Percentiles rank a stretch among this genome's conserved stretches.
These are phyloP conservation scores for Venturia pyrina DNA, from an alignment of 2,329 filamentous ascomycete species.

Conservation along the genomic window DNA sequence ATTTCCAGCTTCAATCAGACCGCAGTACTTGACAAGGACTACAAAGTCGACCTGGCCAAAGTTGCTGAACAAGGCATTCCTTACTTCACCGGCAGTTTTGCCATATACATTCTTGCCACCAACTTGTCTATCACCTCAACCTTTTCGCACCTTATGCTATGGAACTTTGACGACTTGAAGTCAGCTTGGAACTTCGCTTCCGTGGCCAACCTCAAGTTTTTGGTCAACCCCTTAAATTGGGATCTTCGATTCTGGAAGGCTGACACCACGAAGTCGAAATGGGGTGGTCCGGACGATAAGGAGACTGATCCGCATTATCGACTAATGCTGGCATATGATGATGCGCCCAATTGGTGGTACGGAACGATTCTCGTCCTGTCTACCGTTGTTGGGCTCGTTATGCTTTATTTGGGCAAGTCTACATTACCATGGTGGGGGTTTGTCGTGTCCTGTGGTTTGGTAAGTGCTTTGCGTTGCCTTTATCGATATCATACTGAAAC, in stretches of 20 bases:
- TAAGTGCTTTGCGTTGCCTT: neutral
- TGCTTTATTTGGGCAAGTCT: constrained; percentile 19
- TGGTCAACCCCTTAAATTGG: constrained; percentile 10
- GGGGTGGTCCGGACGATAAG: constrained; percentile 14
- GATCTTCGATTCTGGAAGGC: constrained; percentile 20
- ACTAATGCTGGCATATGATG: constrained; percentile 22
- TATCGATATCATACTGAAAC: neutral
- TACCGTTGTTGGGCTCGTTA: constrained; percentile 18
- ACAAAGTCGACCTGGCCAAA: constrained; percentile 6
- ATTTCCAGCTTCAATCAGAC: constrained; percentile 12
- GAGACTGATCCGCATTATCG: constrained; percentile 24
- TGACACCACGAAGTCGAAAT: constrained; percentile 15
- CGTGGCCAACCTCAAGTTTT: constrained; percentile 17
- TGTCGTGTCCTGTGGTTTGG: constrained; percentile 15
- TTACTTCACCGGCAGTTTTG: constrained; percentile 9
- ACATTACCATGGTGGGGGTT: constrained; percentile 26
- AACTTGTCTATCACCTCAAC: constrained; percentile 13
- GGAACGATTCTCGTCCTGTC: constrained; percentile 17
- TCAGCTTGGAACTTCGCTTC: constrained; percentile 23
- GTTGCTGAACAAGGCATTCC: constrained; percentile 13
- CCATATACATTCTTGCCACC: constrained; percentile 8
- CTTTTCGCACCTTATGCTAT: constrained; percentile 14
- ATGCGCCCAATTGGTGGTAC: constrained; percentile 24
- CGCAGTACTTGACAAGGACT: constrained; percentile 12
- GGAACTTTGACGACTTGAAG: constrained; percentile 25